phyloP scores from a whole-genome alignment of 257 asterid genomes.

The Jasminum sambac region DNA sequence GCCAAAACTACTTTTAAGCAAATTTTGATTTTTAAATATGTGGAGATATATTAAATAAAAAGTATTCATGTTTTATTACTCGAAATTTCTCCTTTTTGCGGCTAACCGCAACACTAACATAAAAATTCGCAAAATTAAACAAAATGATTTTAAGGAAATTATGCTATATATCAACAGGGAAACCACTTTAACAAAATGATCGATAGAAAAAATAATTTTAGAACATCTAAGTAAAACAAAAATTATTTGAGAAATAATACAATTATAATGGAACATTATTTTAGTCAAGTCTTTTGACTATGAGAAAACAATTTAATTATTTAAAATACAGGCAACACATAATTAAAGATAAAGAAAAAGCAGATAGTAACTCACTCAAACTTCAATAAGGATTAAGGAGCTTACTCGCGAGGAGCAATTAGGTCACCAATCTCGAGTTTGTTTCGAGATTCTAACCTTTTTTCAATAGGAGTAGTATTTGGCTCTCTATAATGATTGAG shows the following conservation, averaged over 20 bases:
- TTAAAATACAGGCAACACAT: slow-evolving; percentile 17
- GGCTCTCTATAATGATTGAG: not conserved
- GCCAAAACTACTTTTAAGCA: not conserved
- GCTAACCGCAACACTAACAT: too few species aligned
- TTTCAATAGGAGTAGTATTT: slow-evolving; percentile 21
- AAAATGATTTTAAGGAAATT: too few species aligned
- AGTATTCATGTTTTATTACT: too few species aligned
- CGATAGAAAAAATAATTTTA: too few species aligned
- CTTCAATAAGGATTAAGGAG: slow-evolving; percentile 32
- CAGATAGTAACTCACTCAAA: not conserved
- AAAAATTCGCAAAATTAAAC: too few species aligned
- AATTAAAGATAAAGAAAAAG: not conserved
- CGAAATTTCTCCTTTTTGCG: too few species aligned
- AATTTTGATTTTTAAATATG: not conserved
- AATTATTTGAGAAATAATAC: too few species aligned
- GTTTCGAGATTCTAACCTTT: slow-evolving; percentile 61
- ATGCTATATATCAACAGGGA: too few species aligned
- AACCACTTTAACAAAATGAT: too few species aligned
- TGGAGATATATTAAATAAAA: too few species aligned
- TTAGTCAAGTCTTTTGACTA: not conserved
- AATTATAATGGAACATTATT: too few species aligned
- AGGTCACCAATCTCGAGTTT: slow-evolving; percentile 47
- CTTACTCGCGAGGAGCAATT: slow-evolving; percentile 40
- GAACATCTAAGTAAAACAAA: too few species aligned
- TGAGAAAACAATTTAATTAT: not conserved